Conservation (phyloP, 2,329 filamentous ascomycete species). For the Botryotinia convoluta region DNA sequence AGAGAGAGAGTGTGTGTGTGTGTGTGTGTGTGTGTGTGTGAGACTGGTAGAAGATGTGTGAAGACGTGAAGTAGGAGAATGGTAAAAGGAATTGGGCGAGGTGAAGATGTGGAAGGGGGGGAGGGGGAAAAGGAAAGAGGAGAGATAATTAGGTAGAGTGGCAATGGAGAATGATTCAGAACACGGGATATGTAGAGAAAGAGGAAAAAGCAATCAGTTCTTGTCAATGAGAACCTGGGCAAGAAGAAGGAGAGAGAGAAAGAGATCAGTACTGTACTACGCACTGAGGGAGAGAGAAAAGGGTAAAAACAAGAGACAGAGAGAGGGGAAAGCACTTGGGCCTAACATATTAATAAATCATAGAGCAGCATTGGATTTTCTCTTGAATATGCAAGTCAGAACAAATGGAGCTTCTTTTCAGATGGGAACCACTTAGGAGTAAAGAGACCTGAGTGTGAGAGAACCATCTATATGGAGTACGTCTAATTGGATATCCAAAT, state of each 20-base stretch:
- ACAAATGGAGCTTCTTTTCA: constrained; percentile 6
- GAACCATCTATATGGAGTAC: not conserved
- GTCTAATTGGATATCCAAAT: not conserved
- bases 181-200: not conserved
- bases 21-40: no score
- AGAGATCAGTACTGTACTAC: not conserved
- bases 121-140: not conserved
- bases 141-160: not conserved
- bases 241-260: not conserved
- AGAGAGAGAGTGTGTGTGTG: not conserved
- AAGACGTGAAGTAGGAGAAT: not conserved
- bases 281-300: not conserved
- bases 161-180: not conserved
- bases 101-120: not conserved
- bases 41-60: not conserved
- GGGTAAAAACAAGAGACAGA: not conserved
- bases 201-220: not conserved
- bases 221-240: not conserved
- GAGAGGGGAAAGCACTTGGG: not conserved
- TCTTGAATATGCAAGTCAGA: constrained; percentile 14
- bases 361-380: constrained; percentile 16
- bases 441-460: not conserved
- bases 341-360: not conserved
- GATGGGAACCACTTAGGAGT: not conserved
- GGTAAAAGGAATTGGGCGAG: not conserved